phyloP scores from a whole-genome alignment of 192 early-diverging fungal species.

The Backusella morwellensis region DNA sequence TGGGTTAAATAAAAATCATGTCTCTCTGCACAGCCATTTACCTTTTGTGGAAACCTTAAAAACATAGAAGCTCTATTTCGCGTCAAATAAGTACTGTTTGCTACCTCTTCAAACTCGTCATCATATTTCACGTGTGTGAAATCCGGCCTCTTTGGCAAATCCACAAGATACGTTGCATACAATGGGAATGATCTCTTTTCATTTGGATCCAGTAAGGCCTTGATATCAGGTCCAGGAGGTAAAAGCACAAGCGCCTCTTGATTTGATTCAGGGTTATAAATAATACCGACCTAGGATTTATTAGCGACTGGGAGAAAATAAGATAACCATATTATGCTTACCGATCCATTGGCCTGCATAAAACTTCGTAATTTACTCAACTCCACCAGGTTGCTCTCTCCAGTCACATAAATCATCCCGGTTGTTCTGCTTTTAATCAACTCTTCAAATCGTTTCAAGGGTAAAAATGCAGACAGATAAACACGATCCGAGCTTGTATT shows the following conservation, averaged over 20 bases:
- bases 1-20: neutral
- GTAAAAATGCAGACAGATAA: neutral
- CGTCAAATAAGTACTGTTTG: neutral
- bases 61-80: neutral
- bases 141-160: neutral
- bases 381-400: neutral
- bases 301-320: neutral
- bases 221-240: neutral
- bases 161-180: neutral
- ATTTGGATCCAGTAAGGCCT: neutral
- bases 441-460: neutral
- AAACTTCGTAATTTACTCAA: neutral
- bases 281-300: neutral
- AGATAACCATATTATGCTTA: neutral
- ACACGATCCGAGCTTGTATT: neutral
- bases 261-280: neutral
- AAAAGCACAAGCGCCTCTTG: neutral
- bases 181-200: neutral
- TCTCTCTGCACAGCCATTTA: neutral
- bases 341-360: neutral
- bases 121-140: neutral
- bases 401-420: neutral
- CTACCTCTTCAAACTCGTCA: neutral
- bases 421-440: neutral
- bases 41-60: conserved; percentile 3